Base-by-base conservation (phyloP, 179 eudicot genomes). In the Silene vulgaris region DNA sequence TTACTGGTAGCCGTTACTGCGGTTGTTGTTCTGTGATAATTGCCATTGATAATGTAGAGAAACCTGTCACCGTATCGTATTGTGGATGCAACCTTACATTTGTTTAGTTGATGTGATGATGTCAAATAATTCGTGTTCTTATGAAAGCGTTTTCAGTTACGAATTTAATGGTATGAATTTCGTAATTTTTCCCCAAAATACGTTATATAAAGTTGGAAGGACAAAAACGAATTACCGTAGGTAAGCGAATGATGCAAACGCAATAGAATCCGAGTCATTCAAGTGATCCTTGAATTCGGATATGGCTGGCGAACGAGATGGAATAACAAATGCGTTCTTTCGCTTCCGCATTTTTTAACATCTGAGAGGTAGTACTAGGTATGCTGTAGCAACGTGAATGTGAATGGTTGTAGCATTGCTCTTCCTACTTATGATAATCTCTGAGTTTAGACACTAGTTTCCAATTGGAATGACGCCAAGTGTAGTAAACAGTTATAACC, bases 331-430 rank as follows among this genome's bases (percentile, higher is more conserved):
- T 23, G 26, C 26, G 0, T 23, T 23, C 26, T 23, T 23, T 23
- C 26, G 26, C 26, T 23, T 23, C 26, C 26, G 26, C 26, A 0
- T 23, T 23, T 23, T 23, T 23, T 23, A 0, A 23, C 26, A 23
- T 23, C 26, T 23, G 26, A 23, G 26, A 43, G 28, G 20, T 7
- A 14, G 50, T 30, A 7, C n/a, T 6, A 32, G 70, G 70, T 32
- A 13, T 66, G 12, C 3, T 35, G 40, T 26, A n/a, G 20, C 9
- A 8, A 37, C 4, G 7, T 16, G 52, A 11, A 69, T 20, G 30
- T 20, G 14, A 45, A 23, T 20, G 57, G 72, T 69, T 20, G 29
- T 6, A 69, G 72, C 28, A 19, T 68, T 68, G 72, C 72, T 67
- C 52, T 32, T 32, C 5, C 26, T 8, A 37, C 19, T 11, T 19